Conservation (phyloP, 495 filamentous ascomycete species). For the Alectoria sarmentosa region DNA sequence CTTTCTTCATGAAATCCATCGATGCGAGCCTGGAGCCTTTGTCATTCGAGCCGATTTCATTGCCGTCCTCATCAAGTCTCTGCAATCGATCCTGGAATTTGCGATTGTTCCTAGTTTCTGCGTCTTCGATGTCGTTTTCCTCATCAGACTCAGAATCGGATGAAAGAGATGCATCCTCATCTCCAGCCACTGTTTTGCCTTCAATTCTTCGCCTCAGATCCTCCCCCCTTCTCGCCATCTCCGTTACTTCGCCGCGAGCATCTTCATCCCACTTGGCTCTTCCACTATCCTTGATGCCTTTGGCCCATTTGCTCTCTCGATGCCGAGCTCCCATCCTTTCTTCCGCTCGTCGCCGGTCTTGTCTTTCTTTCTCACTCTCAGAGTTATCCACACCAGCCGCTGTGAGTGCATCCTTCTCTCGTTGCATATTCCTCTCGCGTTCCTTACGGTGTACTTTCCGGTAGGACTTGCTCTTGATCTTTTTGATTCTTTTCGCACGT, state of each 20-base stretch:
- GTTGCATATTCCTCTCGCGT: constrained; percentile 60
- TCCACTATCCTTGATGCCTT: constrained; percentile 71
- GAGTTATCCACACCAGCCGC: constrained; percentile 61
- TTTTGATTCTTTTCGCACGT: constrained; percentile 86
- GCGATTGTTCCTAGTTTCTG: constrained; percentile 42
- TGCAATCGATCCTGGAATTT: constrained; percentile 51
- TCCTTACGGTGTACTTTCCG: constrained; percentile 87
- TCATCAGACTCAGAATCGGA: constrained; percentile 50
- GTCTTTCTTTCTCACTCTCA: constrained; percentile 72
- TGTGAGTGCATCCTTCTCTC: constrained; percentile 59
- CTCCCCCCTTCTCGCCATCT: constrained; percentile 79
- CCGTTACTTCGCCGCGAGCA: constrained; percentile 64
- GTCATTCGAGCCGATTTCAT: constrained; percentile 35
- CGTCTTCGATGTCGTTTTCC: constrained; percentile 52
- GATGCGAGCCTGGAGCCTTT: constrained; percentile 47
- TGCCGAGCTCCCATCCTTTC: constrained; percentile 87
- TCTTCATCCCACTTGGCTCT: constrained; percentile 79
- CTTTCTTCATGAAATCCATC: constrained; percentile 91
- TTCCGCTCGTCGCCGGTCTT: constrained; percentile 72
- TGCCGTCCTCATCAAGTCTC: constrained; percentile 47
- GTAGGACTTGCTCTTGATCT: constrained; percentile 95
- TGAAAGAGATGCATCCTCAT: constrained; percentile 43
- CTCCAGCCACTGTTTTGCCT: constrained; percentile 56
- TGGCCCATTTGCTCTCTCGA: constrained; percentile 91
- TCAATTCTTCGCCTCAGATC: constrained; percentile 77